Conservation (phyloP, 495 filamentous ascomycete species). For the Penicillium malachiteum region DNA sequence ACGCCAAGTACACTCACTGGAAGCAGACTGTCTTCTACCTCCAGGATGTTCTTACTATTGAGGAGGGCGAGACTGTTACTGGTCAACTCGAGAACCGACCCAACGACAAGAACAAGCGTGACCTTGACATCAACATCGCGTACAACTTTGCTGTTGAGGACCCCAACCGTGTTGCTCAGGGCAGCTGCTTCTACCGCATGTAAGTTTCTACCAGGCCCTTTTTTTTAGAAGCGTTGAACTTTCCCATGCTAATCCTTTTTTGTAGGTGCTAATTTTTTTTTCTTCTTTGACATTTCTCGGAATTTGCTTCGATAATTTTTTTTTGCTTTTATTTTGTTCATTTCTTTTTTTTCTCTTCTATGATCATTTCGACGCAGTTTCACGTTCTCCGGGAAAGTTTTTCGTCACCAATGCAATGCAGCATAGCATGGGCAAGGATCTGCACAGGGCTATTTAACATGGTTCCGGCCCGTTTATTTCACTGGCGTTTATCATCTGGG, state of each 20-base stretch:
- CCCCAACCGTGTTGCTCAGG: conserved; percentile 61
- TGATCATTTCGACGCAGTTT: conserved; percentile 21
- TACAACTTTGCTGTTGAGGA: conserved; percentile 80
- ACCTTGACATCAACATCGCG: conserved; percentile 85
- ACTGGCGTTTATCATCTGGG: conserved; percentile 39
- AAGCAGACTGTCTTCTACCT: conserved; percentile 94
- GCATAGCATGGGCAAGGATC: conserved; percentile 35
- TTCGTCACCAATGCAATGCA: conserved; percentile 24
- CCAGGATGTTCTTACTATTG: conserved; percentile 78
- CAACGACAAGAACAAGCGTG: conserved; percentile 89
- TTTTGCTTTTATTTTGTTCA: conserved; percentile 16
- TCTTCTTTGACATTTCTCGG: not conserved
- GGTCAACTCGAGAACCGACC: conserved; percentile 79
- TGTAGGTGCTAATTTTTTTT: conserved; percentile 44
- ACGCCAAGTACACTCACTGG: conserved; percentile 93
- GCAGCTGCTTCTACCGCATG: conserved; percentile 86
- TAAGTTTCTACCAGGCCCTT: conserved; percentile 34
- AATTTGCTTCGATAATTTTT: too few relatives aligned
- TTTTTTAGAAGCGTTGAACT: too few relatives aligned
- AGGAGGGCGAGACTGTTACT: conserved; percentile 69
- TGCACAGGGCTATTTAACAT: conserved; percentile 25
- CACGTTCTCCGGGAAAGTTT: conserved; percentile 18
- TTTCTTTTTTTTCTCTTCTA: conserved; percentile 14
- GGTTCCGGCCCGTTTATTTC: conserved; percentile 26
- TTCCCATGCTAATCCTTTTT: not conserved